A percentile compares a stretch with the other conserved stretches of the same genome.
These are phyloP conservation scores for Buddleja alternifolia DNA, from an alignment of 257 asterid species.

Conservation along the genomic window DNA sequence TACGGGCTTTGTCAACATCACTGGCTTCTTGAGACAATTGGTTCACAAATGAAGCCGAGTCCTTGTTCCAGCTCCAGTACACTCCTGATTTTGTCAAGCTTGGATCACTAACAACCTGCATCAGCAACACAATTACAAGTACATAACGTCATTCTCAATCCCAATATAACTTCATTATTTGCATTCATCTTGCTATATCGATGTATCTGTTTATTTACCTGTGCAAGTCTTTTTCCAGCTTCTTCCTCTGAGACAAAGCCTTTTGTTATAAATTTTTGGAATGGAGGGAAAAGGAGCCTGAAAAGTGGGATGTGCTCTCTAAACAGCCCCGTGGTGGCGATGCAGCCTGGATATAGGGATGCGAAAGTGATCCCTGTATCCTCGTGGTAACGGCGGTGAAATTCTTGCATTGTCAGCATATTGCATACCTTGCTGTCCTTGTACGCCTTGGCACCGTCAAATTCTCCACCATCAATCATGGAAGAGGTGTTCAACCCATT, in stretches of 20 bases:
- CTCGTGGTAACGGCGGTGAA: slow-evolving; percentile 85
- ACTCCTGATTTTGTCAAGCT: slow-evolving; percentile 96
- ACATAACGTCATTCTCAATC: neutral
- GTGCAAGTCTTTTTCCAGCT: slow-evolving; percentile 90
- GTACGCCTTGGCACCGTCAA: slow-evolving; percentile 98
- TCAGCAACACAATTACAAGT: neutral
- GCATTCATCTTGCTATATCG: neutral
- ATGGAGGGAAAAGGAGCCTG: slow-evolving; percentile 85
- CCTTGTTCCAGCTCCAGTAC: slow-evolving; percentile 99
- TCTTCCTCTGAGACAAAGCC: slow-evolving; percentile 93
- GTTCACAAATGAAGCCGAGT: slow-evolving; percentile 88
- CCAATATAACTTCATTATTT: neutral
- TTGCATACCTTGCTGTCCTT: slow-evolving; percentile 98
- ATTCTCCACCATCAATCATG: slow-evolving; percentile 90
- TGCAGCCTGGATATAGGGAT: slow-evolving; percentile 95
- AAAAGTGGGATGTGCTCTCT: slow-evolving; percentile 90
- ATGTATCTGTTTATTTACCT: slow-evolving; percentile 42
- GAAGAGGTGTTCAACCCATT: slow-evolving; percentile 75
- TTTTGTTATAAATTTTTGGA: slow-evolving; percentile 87
- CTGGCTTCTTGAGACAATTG: slow-evolving; percentile 90
- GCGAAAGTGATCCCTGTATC: slow-evolving; percentile 89
- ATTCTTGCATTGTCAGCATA: slow-evolving; percentile 95
- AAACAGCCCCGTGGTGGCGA: slow-evolving; percentile 89
- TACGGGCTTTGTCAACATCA: slow-evolving; percentile 73
- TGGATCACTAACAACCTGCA: slow-evolving; percentile 88